Evolutionary conservation across 306 rosid genomes (phyloP), one percentile per base, ranked within the genome.

Genomic region (Trichosanthes cucumerina): DNA sequence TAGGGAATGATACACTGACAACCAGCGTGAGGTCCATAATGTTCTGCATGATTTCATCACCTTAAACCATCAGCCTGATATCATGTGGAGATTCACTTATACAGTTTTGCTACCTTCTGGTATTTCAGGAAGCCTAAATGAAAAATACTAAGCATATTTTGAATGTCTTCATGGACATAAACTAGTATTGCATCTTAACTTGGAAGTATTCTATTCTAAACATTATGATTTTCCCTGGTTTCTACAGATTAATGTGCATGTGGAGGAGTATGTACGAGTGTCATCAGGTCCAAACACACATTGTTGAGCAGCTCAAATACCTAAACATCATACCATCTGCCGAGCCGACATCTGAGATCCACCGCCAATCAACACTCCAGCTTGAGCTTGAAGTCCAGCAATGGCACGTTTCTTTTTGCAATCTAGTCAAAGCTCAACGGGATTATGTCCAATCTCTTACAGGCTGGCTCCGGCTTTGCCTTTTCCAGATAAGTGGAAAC

Each of bases 241-340:
- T 54, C 77, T 82, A 71, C 89, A 95, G 99, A 75, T 86, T 95
- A 87, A 92, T 88, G 97, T 86, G 98, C 86, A 95, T 92, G 97
- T 95, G 99, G 99, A 88, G 97, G 86, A 87, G 89, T 87, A 95
- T 95, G 99, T 95, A 95, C 18, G 97, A 92, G 82, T 90, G 93
- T 82, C 99, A 95, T 82, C 99, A 95, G 84, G 99, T 95, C 12
- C 99, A 95, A 80, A 91, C 85, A 79, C 99, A 95, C 82, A 92
- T 95, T 46, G 99, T 92, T 76, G 97, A 92, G 86, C 99, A 95
- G 84, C 91, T 95, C 57, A 91, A 92, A 80, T 95, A 91, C 81
- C 90, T 95, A 72, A 86, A 89, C 24, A 87, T 92, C 54, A 80
- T 91, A 44, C 99, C 99, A 26, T 92, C 99, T 19, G 80, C 81